Evolutionary conservation across 352 stramenopile species (phyloP), one percentile per base, ranked within the genome.

Genomic region (Pythium dissotocum): DNA sequence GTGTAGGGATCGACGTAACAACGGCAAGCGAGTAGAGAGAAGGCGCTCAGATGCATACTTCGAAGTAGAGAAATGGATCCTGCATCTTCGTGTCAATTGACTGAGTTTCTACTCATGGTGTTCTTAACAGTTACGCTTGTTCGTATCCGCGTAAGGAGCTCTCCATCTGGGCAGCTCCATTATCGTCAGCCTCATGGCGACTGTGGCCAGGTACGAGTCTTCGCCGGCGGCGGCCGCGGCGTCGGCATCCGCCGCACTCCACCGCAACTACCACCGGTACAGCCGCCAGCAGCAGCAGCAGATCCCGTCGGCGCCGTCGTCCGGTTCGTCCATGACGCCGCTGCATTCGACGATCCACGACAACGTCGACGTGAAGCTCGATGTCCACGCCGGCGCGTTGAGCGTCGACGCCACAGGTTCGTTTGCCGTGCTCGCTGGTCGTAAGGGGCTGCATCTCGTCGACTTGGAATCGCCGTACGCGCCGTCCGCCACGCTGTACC

Each of bases 381-480:
- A 91, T 55, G 32, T 92, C 69, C 87, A 85, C 58, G 85, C 87
- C 8, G 80, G 77, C 44, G 85, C 84, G 26, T 66, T 95, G 38
- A 90, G 78, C 49, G 83, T 95, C 24, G 85, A 93, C 67, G 87
- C 85, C 48, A 90, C 82, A 14, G 85, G 87, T 13, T 72, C 75
- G 8, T 72, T 89, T 4, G 87, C 72, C 4, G 83, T 95, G 30
- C 72, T 95, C 30, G 87, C 82, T 2, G 80, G 82, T 10, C 79
- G 85, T 21, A 87, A 82, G 42, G 87, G 87, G 0, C 78, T 95
- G 30, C 83, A 95, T 33, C 61, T 95, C 1, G 69, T 95, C 13
- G 81, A 93, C 44, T 72, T 95, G 10, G 85, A 92, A 58, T 73
- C 79, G 61, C 87, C 85, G 30, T 89, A 84, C 57, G 63, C 78